A percentile compares a stretch with the other conserved stretches of the same genome.
These are phyloP conservation scores for Forsythia suspensa DNA, from an alignment of 257 asterid genomes.

Conservation along the genomic window DNA sequence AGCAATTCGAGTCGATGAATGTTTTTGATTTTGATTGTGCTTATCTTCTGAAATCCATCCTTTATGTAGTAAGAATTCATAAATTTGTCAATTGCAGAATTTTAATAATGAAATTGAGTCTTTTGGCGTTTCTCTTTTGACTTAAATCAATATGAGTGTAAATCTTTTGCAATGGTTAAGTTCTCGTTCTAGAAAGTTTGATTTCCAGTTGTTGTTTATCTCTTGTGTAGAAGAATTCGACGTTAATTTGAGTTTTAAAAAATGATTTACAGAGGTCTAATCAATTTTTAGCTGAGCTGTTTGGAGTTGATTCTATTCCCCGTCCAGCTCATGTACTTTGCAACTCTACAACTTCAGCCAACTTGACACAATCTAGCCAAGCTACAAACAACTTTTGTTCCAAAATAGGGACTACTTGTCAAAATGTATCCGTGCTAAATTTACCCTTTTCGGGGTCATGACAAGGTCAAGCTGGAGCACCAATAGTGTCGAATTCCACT, in stretches of 20 bases:
- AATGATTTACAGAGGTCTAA: slow-evolving; percentile 73
- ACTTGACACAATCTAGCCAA: slow-evolving; percentile 50
- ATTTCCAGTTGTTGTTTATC: background rate
- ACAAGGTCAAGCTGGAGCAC: slow-evolving; percentile 46
- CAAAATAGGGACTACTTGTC: slow-evolving; percentile 73
- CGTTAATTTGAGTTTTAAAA: slow-evolving; percentile 16
- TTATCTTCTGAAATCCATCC: slow-evolving; percentile 65
- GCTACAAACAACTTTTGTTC: slow-evolving; percentile 58
- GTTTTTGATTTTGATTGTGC: slow-evolving; percentile 70
- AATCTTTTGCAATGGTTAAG: background rate
- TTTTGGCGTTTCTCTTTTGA: background rate
- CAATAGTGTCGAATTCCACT: slow-evolving; percentile 47
- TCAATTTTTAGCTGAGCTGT: slow-evolving; percentile 77
- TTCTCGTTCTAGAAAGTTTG: background rate
- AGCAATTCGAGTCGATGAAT: slow-evolving; percentile 57
- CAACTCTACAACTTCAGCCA: slow-evolving; percentile 60
- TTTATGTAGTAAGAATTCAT: slow-evolving; percentile 63
- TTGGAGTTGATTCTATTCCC: slow-evolving; percentile 40
- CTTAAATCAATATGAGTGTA: too few species aligned
- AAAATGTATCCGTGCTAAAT: slow-evolving; percentile 52
- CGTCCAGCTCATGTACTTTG: slow-evolving; percentile 69
- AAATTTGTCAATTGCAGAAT: background rate
- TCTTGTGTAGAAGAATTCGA: slow-evolving; percentile 3
- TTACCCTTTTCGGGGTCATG: slow-evolving; percentile 66
- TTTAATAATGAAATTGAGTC: too few species aligned